Evolutionary conservation across 108 stramenopile species (phyloP).

Genomic region (Discostella pseudostelligera): DNA sequence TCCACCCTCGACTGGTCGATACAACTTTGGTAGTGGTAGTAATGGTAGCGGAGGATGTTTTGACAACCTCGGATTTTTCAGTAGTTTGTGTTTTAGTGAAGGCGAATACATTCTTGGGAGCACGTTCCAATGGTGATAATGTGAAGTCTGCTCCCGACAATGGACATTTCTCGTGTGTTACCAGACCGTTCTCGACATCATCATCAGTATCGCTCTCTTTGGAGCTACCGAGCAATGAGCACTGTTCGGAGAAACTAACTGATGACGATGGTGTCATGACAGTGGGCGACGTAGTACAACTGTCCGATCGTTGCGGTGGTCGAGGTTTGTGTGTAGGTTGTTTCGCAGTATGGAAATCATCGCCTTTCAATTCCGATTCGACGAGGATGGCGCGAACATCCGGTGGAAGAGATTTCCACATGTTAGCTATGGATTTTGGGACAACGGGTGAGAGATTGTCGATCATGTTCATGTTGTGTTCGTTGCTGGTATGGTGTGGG

Average conservation of each 20-base stretch:
- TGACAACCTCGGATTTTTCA: conserved; percentile 62
- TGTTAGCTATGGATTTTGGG: conserved; percentile 63
- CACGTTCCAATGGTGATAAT: conserved; percentile 76
- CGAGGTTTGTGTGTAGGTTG: conserved; percentile 1
- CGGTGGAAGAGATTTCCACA: conserved; percentile 69
- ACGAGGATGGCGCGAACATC: conserved; percentile 69
- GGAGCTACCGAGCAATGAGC: conserved; percentile 45
- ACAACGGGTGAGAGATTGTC: conserved; percentile 37
- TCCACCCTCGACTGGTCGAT: conserved; percentile 74
- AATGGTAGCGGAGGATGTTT: conserved; percentile 62
- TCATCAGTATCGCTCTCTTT: conserved; percentile 23
- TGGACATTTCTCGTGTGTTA: conserved; percentile 58
- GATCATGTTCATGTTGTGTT: not conserved
- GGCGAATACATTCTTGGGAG: conserved; percentile 80
- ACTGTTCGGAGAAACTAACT: conserved; percentile 27
- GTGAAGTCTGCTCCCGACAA: conserved; percentile 64
- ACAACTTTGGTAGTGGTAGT: conserved; percentile 82
- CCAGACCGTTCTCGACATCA: conserved; percentile 5
- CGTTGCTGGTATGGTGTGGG: not conserved
- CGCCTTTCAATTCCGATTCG: conserved; percentile 51
- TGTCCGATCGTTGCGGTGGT: conserved; percentile 16
- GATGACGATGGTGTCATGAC: conserved; percentile 46
- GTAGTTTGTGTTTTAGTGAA: conserved; percentile 66
- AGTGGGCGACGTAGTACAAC: conserved; percentile 33
- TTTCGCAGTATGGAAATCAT: conserved; percentile 6